Evolutionary conservation across 768 basidiomycete species (phyloP), one percentile per base, ranked within the genome.

Genomic region (Amanita inopinata): DNA sequence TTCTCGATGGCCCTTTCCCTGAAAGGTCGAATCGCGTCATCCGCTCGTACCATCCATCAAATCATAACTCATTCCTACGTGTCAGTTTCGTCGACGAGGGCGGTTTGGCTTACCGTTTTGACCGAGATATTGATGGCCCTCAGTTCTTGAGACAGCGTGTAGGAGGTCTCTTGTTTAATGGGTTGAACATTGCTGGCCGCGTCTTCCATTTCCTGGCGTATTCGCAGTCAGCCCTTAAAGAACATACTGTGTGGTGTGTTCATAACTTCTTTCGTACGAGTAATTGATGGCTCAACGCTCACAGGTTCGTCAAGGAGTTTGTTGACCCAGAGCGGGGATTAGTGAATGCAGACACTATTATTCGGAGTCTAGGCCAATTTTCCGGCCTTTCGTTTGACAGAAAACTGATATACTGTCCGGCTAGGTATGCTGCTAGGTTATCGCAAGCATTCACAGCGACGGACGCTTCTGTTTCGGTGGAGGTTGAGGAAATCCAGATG

Each of bases 381-480:
- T 55, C 67, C 7, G 58, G 65, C 32, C 60, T 74, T 1, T 27
- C 49, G 7, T 70, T 67, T 23, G 78, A 80, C 50, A 51, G 46
- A 9, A 50, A 52, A 0, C 61, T 83, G 6, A 72, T 69, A n/a
- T 61, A 58, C 38, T 81, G 79, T 46, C 81, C 81, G 3, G 80
- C 81, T 15, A 68, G 82, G 40, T 83, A 79, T 56, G 83, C 73
- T 0, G 84, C 84, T 3, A 65, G 84, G 12, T 66, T 86, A 23
- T 79, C 80, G 4, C 81, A 79, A 53, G 80, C 80, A 0, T 87
- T 86, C 56, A 84, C 83, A 1, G 73, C 82, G 1, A 87, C 83
- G 0, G 80, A 85, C 47, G 61, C 66, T 15, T 65, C 74, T 0
- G 73, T 76, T 2, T 53, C 74, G 23, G 57, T 73, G 10, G 49